These are phyloP conservation scores for Starmera dryadoides DNA, from an alignment of 805 yeast genomes.

Conservation along the genomic window DNA sequence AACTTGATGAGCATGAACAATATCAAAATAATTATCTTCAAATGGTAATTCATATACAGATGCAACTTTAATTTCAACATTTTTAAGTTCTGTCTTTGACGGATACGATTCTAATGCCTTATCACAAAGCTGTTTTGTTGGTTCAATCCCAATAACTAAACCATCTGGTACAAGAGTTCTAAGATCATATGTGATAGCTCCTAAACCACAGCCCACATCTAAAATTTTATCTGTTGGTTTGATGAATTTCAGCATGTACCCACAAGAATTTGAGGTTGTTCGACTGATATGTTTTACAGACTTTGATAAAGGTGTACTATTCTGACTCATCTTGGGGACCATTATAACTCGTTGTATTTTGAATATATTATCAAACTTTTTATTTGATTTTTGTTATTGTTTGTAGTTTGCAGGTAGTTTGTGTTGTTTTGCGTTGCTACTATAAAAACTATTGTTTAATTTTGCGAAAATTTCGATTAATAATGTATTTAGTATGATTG, in stretches of 20 bases:
- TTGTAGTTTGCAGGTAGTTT: too few relatives aligned
- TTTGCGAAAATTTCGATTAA: too few relatives aligned
- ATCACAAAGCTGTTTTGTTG: constrained; percentile 23
- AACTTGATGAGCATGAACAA: constrained; percentile 33
- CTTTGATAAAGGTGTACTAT: too few relatives aligned
- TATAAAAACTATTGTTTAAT: too few relatives aligned
- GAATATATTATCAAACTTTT: too few relatives aligned
- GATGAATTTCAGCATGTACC: constrained; percentile 22
- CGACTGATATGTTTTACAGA: constrained; percentile 24
- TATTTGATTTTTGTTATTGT: too few relatives aligned
- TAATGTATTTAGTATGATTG: too few relatives aligned
- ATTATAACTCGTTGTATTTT: too few relatives aligned
- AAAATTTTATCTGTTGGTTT: constrained; percentile 22
- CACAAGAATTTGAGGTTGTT: constrained; percentile 23
- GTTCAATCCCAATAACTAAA: constrained; percentile 26
- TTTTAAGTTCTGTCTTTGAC: neutral
- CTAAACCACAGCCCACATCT: constrained; percentile 39
- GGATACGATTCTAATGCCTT: constrained; percentile 10
- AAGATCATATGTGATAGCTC: constrained; percentile 29
- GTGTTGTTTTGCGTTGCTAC: too few relatives aligned
- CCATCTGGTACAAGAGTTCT: constrained; percentile 20
- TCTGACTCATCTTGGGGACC: too few relatives aligned
- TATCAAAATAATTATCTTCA: constrained; percentile 29
- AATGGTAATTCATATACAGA: constrained; percentile 26
- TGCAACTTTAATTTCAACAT: constrained; percentile 14